These are phyloP conservation scores for Lentinula edodes DNA, from an alignment of 768 basidiomycete species.

Conservation along the genomic window DNA sequence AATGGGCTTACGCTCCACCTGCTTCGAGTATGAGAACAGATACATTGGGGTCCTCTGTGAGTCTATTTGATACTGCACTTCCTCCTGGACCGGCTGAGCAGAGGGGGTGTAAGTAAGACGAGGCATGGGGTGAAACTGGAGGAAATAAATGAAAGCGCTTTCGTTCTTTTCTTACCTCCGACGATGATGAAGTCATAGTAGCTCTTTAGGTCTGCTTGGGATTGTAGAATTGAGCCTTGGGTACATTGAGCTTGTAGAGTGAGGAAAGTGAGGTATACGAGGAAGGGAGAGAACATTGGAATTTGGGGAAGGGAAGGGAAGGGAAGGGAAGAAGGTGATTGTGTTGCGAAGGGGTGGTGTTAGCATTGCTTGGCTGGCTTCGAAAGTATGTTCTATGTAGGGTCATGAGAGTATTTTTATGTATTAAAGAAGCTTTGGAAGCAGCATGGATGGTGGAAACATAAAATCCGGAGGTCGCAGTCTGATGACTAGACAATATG, in stretches of 20 bases:
- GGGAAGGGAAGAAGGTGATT: neutral
- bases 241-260: neutral
- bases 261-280: neutral
- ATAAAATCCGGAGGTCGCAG: too few relatives aligned
- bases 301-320: neutral
- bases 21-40: conserved; percentile 17
- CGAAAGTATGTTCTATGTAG: too few relatives aligned
- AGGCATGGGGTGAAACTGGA: too few relatives aligned
- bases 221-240: neutral
- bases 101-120: neutral
- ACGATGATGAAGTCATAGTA: conserved; percentile 11
- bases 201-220: neutral
- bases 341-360: neutral
- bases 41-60: conserved; percentile 11
- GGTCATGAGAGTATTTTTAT: too few relatives aligned
- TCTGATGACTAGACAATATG: too few relatives aligned
- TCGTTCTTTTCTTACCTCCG: conserved; percentile 1
- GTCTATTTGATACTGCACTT: conserved; percentile 16
- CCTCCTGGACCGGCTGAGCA: conserved; percentile 15
- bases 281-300: neutral
- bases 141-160: neutral
- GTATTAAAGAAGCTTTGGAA: too few relatives aligned
- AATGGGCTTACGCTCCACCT: conserved; percentile 8
- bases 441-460: too few relatives aligned
- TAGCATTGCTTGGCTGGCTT: too few relatives aligned